Percentiles rank a stretch among this genome's conserved stretches.
Conservation (phyloP, 306 rosid species). For the Vachellia collinsii region DNA sequence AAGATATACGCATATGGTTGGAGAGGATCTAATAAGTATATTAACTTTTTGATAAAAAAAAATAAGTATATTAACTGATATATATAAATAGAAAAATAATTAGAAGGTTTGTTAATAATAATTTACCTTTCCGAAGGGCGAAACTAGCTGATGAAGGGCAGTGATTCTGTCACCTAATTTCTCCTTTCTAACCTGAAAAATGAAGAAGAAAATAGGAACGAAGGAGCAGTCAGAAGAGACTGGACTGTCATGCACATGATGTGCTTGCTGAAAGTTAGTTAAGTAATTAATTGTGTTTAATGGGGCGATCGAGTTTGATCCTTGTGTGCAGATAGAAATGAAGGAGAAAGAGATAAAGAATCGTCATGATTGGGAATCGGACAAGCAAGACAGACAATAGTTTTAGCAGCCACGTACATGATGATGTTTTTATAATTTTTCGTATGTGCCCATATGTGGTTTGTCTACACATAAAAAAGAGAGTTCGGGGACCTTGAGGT, state of each 20-base stretch:
- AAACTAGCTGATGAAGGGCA: conserved; percentile 95
- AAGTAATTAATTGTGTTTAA: conserved; percentile 32
- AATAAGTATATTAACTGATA: too few relatives aligned
- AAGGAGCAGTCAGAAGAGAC: too few relatives aligned
- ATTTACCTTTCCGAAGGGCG: conserved; percentile 96
- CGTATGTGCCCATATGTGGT: conserved; percentile 15
- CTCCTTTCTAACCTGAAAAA: conserved; percentile 92
- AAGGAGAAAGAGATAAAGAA: conserved; percentile 50
- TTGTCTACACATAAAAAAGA: conserved; percentile 20
- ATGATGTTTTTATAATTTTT: conserved; percentile 29
- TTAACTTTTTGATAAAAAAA: too few relatives aligned
- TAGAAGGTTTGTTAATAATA: too few relatives aligned
- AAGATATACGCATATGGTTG: too few relatives aligned
- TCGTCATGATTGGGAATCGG: conserved; percentile 56
- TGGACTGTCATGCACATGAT: conserved; percentile 35
- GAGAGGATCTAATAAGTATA: too few relatives aligned
- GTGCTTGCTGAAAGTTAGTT: conserved; percentile 23
- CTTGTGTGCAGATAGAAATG: neutral
- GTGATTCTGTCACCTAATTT: conserved; percentile 98
- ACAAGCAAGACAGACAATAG: conserved; percentile 71
- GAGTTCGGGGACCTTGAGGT: neutral
- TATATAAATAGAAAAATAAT: too few relatives aligned
- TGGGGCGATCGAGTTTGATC: conserved; percentile 16
- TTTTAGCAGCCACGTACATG: conserved; percentile 27
- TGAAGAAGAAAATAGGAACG: conserved; percentile 35